Evolutionary conservation across 257 asterid genomes (phyloP).

Genomic region (Coffea canephora): DNA sequence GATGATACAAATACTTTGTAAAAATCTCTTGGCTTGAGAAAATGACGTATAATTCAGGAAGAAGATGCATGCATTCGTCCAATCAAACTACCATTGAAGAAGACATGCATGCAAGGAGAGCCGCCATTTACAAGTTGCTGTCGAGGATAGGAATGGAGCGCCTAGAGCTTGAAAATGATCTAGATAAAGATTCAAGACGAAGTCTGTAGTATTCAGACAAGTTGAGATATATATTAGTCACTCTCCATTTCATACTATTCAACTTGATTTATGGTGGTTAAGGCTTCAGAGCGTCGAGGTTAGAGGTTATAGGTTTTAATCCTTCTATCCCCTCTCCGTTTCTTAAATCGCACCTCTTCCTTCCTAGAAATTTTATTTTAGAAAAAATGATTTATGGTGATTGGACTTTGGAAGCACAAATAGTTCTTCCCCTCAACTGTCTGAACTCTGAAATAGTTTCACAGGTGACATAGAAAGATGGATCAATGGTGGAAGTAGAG

Average conservation of each 20-base stretch:
- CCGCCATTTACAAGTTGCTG: constrained; percentile 7
- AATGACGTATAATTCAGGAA: neutral
- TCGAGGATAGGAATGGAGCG: constrained; percentile 2
- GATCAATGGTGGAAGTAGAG: neutral
- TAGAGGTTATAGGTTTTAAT: no score
- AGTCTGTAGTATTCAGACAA: neutral
- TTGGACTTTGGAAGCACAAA: neutral
- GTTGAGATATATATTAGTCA: neutral
- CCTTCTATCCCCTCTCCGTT: no score
- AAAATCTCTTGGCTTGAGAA: neutral
- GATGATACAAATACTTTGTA: neutral
- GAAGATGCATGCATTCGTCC: neutral
- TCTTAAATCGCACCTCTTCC: no score
- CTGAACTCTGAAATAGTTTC: neutral
- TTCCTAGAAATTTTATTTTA: no score
- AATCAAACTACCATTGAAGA: neutral
- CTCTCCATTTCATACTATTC: neutral
- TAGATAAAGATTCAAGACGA: neutral
- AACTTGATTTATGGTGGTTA: neutral
- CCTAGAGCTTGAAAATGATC: no score
- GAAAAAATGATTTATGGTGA: neutral
- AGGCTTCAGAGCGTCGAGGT: no score
- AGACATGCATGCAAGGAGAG: neutral
- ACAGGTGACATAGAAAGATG: neutral
- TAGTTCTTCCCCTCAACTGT: neutral